A percentile compares a stretch with the other conserved stretches of the same genome.
These are phyloP conservation scores for Trichophyton schoenleinii DNA, from an alignment of 2,329 filamentous ascomycete species.

Conservation along the genomic window DNA sequence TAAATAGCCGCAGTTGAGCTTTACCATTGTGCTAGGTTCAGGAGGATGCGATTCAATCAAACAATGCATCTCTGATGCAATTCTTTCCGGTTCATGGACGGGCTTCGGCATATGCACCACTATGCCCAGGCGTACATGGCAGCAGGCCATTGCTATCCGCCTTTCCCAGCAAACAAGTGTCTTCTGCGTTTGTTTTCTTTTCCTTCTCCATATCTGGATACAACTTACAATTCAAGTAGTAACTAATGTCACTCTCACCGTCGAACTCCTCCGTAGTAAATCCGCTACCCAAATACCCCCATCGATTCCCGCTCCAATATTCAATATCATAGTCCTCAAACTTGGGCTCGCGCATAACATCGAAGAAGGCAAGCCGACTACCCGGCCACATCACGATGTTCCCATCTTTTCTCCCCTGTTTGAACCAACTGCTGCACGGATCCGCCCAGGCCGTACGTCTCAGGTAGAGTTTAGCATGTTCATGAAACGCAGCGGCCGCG, in stretches of 20 bases:
- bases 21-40: neutral
- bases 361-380: slow-evolving; percentile 14
- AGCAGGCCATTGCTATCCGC: slow-evolving; percentile 4
- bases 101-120: neutral
- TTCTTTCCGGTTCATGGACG: neutral
- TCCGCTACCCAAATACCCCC: slow-evolving; percentile 13
- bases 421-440: slow-evolving; percentile 15
- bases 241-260: slow-evolving; percentile 11
- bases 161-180: neutral
- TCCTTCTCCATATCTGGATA: slow-evolving; percentile 5
- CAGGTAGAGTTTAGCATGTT: slow-evolving; percentile 11
- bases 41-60: neutral
- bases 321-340: slow-evolving; percentile 15
- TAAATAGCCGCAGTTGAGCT: neutral
- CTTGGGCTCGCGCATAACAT: slow-evolving; percentile 10
- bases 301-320: slow-evolving; percentile 15
- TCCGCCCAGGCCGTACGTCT: slow-evolving; percentile 12
- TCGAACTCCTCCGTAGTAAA: slow-evolving; percentile 12
- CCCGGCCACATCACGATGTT: slow-evolving; percentile 18
- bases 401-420: slow-evolving; percentile 16
- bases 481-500: slow-evolving; percentile 11
- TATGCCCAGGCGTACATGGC: slow-evolving; percentile 6
- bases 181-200: neutral
- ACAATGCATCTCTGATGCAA: neutral
- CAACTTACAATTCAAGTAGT: slow-evolving; percentile 12